Conservation (phyloP, 768 basidiomycete species). For the Phylloporus sp. region DNA sequence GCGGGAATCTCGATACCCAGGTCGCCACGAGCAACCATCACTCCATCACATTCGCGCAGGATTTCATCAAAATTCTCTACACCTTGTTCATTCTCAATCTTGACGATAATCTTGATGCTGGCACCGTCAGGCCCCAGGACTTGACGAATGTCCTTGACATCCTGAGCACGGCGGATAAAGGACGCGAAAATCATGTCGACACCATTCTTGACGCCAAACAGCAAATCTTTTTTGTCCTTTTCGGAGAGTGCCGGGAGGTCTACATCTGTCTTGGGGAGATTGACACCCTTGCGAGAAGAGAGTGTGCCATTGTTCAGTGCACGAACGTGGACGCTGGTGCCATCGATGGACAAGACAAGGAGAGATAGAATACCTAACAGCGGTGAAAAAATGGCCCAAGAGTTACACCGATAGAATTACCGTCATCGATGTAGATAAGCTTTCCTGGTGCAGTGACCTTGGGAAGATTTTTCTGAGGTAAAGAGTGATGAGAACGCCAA, state of each 20-base stretch:
- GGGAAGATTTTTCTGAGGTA: slow-evolving; percentile 71
- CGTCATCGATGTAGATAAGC: slow-evolving; percentile 96
- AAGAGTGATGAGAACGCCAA: neutral
- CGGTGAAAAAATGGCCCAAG: slow-evolving; percentile 3
- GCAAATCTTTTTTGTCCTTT: slow-evolving; percentile 94
- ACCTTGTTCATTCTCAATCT: slow-evolving; percentile 99
- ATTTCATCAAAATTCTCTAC: slow-evolving; percentile 99
- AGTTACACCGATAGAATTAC: slow-evolving; percentile 33
- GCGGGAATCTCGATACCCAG: slow-evolving; percentile 99
- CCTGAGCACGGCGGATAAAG: slow-evolving; percentile 93
- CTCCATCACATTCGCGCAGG: slow-evolving; percentile 89
- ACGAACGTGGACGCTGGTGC: slow-evolving; percentile 74
- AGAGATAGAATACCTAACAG: slow-evolving; percentile 74
- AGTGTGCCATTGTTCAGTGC: slow-evolving; percentile 88
- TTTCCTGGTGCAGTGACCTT: slow-evolving; percentile 98
- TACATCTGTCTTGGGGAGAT: slow-evolving; percentile 95
- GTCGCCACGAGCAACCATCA: slow-evolving; percentile 99
- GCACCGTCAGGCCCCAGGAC: slow-evolving; percentile 94
- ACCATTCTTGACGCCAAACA: slow-evolving; percentile 93
- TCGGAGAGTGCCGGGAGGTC: slow-evolving; percentile 96
- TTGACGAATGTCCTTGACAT: slow-evolving; percentile 88
- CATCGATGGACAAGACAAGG: slow-evolving; percentile 86
- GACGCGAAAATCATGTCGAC: slow-evolving; percentile 99
- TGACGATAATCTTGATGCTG: slow-evolving; percentile 97
- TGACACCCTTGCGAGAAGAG: slow-evolving; percentile 97